These are phyloP conservation scores for Hypoxylon crocopeplum DNA, from an alignment of 495 filamentous ascomycete species.

Conservation along the genomic window DNA sequence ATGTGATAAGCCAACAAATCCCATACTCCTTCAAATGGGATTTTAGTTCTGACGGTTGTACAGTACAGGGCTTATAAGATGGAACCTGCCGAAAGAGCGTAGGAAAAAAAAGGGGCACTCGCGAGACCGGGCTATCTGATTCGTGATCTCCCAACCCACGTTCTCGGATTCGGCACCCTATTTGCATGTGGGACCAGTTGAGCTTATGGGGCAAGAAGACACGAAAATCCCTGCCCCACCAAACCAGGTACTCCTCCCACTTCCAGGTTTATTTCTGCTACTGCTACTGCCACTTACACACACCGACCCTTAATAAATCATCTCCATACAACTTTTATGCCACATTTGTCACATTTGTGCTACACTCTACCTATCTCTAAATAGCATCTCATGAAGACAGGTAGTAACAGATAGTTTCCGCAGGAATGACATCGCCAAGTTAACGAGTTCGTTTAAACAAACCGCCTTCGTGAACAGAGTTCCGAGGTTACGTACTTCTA, in stretches of 20 bases:
- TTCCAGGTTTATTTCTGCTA: background rate
- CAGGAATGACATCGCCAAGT: conserved; percentile 12
- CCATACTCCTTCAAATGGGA: background rate
- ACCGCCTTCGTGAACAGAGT: background rate
- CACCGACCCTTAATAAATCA: conserved; percentile 19
- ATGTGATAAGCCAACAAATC: too few relatives aligned
- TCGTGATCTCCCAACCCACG: conserved; percentile 17
- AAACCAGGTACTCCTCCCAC: conserved; percentile 4
- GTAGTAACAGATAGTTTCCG: conserved; percentile 4
- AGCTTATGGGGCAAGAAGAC: too few relatives aligned
- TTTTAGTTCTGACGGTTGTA: background rate
- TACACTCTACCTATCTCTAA: background rate
- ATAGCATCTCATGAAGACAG: conserved; percentile 19
- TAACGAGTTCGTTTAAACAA: background rate
- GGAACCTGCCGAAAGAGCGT: conserved; percentile 1
- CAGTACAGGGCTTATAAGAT: background rate
- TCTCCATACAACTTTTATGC: conserved; percentile 18
- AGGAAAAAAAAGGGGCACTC: conserved; percentile 12
- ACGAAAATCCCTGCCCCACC: conserved; percentile 24
- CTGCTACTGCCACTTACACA: conserved; percentile 11
- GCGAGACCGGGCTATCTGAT: conserved; percentile 8
- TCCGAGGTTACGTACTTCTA: too few relatives aligned
- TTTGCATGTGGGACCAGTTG: conserved; percentile 37
- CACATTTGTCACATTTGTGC: conserved; percentile 15
- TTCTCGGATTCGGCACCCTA: conserved; percentile 24